Base-by-base conservation (phyloP, 805 yeast species). In the Blastobotrys muscicola region DNA sequence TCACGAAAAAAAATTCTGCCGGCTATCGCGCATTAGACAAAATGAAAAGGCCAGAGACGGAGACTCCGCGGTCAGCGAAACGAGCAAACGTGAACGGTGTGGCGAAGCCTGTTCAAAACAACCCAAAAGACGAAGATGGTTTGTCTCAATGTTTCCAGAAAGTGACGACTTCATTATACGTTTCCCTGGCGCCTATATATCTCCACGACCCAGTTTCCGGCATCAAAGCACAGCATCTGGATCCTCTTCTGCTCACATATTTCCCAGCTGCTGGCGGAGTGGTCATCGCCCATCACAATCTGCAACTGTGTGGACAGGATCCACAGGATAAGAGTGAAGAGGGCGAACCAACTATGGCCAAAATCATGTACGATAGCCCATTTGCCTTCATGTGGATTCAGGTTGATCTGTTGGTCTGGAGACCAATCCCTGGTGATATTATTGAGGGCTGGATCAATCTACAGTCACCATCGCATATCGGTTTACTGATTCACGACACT, bases 391-490 rank as follows among this genome's bases (percentile, higher is more conserved):
- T 83, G 42, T 92, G 98, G 97, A 72, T 85, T 38, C 67, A 76
- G 3, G 94, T 82, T 7, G 92, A 86, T 43, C 70, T 92, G 39
- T 70, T 86, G 44, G 75, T 87, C 39, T 92, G 98, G 97, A 77
- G 74, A 55, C 98, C 99, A 3, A 76, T 76, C 54, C 69, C 78
- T n/a, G 96, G 94, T 3, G 97, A 92, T 58, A 66, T 72, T 1
- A 65, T 92, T 13, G 94, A 89, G 61, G 98, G 98, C 9, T 74
- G 79, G 69, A 74, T 82, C 43, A 86, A 85, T 67, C 80, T 90
- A 76, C 97, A 90, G 67, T 81, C 95, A 2, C 95, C 94, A 12
- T 82, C 95, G 6, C 98, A 92, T 60, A 82, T 92, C 55, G 97
- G 97, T 47, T 69, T 92, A 48, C 72, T 92, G 51, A 71, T 92